Base-by-base conservation (phyloP, 139 green algal species). In the Volvox reticuliferus region DNA sequence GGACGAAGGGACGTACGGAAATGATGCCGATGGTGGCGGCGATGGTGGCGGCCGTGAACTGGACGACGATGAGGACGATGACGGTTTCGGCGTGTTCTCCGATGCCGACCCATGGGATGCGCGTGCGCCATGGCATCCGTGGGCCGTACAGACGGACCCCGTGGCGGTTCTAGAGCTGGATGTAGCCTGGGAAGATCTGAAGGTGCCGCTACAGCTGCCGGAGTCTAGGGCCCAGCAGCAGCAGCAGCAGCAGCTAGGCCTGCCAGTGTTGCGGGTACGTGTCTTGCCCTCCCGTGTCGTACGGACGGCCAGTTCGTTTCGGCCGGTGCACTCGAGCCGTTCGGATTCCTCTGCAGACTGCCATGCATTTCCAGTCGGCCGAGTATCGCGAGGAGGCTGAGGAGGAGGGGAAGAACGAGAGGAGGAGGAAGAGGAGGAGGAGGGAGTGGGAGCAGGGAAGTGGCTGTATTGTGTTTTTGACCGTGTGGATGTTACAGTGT, bases 81-180 rank as follows among this genome's bases (percentile, higher is more conserved):
- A 80, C 1, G 65, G 63, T 24, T 26, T 78, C 24, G 76, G 76
- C 19, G 71, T 79, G 71, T 79, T 33, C 22, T 36, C 26, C 35
- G 63, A 32, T 33, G 71, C 16, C 20, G 92, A 93, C 18, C 86
- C 85, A 6, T 98, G 96, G 96, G 96, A 98, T 81, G 87, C 68
- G 21, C 77, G 79, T 12, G 85, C 91, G 20, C 83, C 94, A 12
- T 98, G 96, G 96, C 88, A 93, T 17, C 93, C 96, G 3, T 98
- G 96, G 96, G 95, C 95, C 0, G 28, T 69, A 9, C 80, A 93
- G 86, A 32, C 62, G 37, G 83, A 88, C 65, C 83, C 83, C 0
- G 83, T 88, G 67, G 83, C 67, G 24, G 2, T 67, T 6, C 36
- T 88, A 65, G 83, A 88, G 85, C 18, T 89, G 85, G 85, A 89